Evolutionary conservation across 805 yeast genomes (phyloP), one percentile per base, ranked within the genome.

Genomic region (Zygoascus biomembranicola): DNA sequence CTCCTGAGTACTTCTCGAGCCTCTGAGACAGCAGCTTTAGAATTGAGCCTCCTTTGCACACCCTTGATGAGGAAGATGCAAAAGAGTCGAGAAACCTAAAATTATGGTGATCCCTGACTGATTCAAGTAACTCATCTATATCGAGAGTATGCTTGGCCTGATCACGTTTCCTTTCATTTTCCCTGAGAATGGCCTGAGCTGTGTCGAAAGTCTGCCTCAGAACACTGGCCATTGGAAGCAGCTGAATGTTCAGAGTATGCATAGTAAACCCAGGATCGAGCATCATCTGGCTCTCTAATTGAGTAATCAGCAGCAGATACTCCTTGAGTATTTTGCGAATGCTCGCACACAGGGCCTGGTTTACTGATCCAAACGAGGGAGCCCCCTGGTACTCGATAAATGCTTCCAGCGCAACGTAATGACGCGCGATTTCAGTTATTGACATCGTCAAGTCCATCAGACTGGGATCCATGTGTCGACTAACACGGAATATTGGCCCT

Each of bases 401-500:
- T 13, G 78, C 72, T 8, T 67, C 66, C 51, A 94, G 70, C 1
- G 83, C 79, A 28, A 76, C 70, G 63, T 78, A 86, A 65, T 77
- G 75, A 57, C 81, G 82, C 0, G 96, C 96, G 47, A 77, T 70
- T 49, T 74, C 76, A 11, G 80, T 76, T 26, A 90, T 67, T 51
- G 80, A 74, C 60, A 79, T 79, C 9, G 89, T 77, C 14, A 88
- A 75, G 52, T 85, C 85, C 63, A 85, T 85, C 54, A 88, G 72
- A 26, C 90, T 79, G 1, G 85, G 76, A 61, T 88, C 95, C 61
- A 94, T 71, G 54, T 79, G 81, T 59, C 81, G 84, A 43, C 86
- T 83, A 26, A 89, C 77, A 57, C 80, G 77, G 67, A 77, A 90
- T 55, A 85, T 92, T 0, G 96, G 95, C 0, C 95, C 95, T 13